Evolutionary conservation across 306 rosid genomes (phyloP).

Genomic region (Trichosanthes truncata): DNA sequence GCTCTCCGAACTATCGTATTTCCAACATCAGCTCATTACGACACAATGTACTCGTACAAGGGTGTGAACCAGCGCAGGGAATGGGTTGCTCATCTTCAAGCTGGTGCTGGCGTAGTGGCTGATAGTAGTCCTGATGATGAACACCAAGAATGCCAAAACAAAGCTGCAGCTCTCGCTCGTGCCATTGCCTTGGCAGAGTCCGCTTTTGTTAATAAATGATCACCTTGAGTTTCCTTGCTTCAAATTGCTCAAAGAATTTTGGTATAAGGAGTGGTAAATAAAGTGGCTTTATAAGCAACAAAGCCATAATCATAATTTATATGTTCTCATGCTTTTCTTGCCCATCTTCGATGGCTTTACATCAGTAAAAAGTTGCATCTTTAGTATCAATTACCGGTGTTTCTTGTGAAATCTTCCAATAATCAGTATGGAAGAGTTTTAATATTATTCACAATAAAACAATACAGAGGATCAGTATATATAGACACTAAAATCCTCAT

Average conservation of each 20-base stretch:
- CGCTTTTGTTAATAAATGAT: conserved; percentile 42
- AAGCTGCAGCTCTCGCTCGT: conserved; percentile 84
- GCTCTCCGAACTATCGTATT: conserved; percentile 71
- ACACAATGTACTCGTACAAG: conserved; percentile 68
- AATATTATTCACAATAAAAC: neutral
- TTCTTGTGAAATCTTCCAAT: neutral
- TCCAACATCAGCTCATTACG: conserved; percentile 46
- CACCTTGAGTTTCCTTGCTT: neutral
- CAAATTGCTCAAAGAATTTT: neutral
- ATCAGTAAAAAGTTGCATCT: neutral
- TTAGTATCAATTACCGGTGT: neutral
- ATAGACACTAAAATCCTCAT: neutral
- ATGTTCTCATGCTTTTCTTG: neutral
- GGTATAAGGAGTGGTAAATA: neutral
- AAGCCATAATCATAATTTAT: neutral
- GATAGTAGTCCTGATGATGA: conserved; percentile 72
- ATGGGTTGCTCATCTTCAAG: conserved; percentile 83
- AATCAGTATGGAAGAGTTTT: neutral
- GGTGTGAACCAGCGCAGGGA: conserved; percentile 32
- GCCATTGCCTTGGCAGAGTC: conserved; percentile 78
- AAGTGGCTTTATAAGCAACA: neutral
- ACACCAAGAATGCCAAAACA: conserved; percentile 72
- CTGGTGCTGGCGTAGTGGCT: conserved; percentile 86
- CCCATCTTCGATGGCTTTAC: neutral
- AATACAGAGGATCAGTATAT: too few relatives aligned